Evolutionary conservation across 83 land plant species (phyloP).

Genomic region (Picea abies): DNA sequence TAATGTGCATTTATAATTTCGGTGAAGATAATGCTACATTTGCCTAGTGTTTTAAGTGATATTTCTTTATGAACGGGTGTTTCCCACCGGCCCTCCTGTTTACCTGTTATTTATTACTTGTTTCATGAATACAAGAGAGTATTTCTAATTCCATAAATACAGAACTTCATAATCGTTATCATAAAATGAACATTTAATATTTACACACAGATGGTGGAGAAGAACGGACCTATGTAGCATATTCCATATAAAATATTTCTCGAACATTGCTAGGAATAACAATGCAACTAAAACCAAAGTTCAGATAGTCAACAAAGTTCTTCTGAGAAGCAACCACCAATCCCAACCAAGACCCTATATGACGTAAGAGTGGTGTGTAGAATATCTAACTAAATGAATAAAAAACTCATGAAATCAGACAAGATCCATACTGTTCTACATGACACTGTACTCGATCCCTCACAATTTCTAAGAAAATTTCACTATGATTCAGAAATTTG

Average conservation of each 20-base stretch:
- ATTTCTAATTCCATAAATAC: background rate
- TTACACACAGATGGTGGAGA: background rate
- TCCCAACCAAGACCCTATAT: conserved; percentile 93
- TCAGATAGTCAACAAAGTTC: conserved; percentile 51
- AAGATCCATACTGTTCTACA: background rate
- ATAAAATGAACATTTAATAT: background rate
- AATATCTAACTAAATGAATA: conserved; percentile 54
- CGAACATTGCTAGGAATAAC: conserved; percentile 82
- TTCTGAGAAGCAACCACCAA: conserved; percentile 72
- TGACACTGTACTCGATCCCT: background rate
- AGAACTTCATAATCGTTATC: background rate
- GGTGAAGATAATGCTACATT: background rate
- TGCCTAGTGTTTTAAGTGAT: background rate
- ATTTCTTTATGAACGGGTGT: background rate
- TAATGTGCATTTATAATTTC: background rate
- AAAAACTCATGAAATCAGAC: background rate
- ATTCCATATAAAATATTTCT: conserved; percentile 74
- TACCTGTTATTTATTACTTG: background rate
- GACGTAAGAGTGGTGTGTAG: conserved; percentile 83
- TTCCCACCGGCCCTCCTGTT: background rate
- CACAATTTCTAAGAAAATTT: background rate
- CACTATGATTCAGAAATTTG: background rate
- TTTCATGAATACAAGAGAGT: background rate
- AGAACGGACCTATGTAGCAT: conserved; percentile 56
- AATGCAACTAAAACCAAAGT: conserved; percentile 66